Evolutionary conservation across 1,284 basidiomycete genomes (phyloP), one percentile per base, ranked within the genome.

Genomic region (Mycosarcoma maydis): DNA sequence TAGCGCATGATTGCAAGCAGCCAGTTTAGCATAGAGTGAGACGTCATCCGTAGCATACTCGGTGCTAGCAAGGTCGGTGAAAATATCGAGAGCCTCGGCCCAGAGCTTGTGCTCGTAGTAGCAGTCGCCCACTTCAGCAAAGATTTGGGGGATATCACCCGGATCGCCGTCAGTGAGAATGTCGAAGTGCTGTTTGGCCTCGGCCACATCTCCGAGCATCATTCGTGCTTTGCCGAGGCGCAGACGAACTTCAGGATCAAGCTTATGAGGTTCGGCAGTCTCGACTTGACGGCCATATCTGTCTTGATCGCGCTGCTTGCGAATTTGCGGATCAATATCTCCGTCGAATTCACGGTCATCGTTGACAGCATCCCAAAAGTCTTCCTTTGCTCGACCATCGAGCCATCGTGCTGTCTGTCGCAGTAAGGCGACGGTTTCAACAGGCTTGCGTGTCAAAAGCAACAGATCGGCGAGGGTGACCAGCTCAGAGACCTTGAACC

Each of bases 211-310:
- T 0, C 90, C 90, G 81, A 92, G 85, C 79, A 89, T 90, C 29
- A 97, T 87, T 47, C 95, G 86, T 1, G 92, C 88, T 22, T 96
- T 85, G 0, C 92, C 93, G 2, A 98, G 83, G n/a, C 93, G 86
- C 79, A 94, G 89, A 42, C 94, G 85, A 3, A 94, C 87, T 67
- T 92, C 91, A 5, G 90, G 85, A 68, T 95, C 91, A 40, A 98
- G 83, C 4, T 85, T 84, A 77, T 88, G 89, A 41, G 85, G 85
- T 0, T 66, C 75, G 8, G 78, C 81, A 7, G 75, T 76, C 51
- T 81, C 80, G 16, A 82, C 80, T 48, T 75, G 73, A 10, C 71
- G 66, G 41, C 78, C 66, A 19, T 76, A 73, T 17, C 76, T 78
- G n/a, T 76, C 72, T 13, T 77, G 77, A 49, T 82, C 22, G 72